Evolutionary conservation across 129 eudicot species (phyloP).

Genomic region (Daucus carota): DNA sequence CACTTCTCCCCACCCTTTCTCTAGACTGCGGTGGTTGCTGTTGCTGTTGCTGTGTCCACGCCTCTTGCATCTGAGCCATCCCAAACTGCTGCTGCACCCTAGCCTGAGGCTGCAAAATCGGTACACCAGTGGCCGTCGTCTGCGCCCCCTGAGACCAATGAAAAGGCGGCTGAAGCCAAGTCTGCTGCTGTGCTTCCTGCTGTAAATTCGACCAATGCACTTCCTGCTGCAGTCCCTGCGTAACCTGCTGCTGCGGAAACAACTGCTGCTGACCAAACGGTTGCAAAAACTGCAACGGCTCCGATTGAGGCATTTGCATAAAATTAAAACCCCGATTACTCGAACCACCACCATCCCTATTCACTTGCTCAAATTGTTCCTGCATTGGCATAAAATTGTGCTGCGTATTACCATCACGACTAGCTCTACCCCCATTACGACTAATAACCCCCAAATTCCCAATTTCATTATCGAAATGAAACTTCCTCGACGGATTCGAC

Average conservation of each 20-base stretch:
- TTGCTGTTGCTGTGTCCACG: neutral
- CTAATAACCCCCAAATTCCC: neutral
- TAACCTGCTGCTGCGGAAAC: neutral
- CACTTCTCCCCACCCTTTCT: conserved; percentile 2
- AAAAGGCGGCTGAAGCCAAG: conserved; percentile 1
- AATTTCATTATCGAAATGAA: conserved; percentile 55
- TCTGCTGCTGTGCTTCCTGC: neutral
- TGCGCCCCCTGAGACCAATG: neutral
- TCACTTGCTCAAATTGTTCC: neutral
- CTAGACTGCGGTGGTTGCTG: neutral
- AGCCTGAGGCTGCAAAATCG: neutral
- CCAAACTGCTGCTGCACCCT: neutral
- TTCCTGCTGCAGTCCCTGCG: conserved; percentile 2
- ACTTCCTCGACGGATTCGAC: conserved; percentile 56
- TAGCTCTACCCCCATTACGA: neutral
- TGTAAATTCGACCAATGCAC: neutral
- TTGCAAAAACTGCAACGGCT: neutral
- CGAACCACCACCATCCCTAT: neutral
- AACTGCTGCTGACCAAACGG: neutral
- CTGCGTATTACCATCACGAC: neutral
- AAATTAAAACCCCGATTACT: neutral
- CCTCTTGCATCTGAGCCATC: neutral
- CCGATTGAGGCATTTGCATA: neutral
- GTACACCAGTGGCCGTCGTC: neutral
- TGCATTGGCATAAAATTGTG: conserved; percentile 5